Percentiles rank a stretch among this genome's conserved stretches.
Evolutionary conservation across 306 rosid genomes (phyloP).

Genomic region (Luffa acutangula): DNA sequence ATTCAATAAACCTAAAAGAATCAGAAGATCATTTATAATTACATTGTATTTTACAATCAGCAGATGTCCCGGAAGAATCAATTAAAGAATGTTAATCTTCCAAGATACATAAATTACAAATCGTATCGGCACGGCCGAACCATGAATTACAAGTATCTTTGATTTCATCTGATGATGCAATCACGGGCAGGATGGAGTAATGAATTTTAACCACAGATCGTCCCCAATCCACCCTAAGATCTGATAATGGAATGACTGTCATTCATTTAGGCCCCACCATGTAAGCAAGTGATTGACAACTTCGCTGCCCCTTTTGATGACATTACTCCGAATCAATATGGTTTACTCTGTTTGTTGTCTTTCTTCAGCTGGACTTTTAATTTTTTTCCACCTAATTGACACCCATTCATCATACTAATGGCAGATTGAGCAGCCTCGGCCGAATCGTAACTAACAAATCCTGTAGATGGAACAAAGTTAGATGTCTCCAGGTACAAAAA

Average conservation of each 20-base stretch:
- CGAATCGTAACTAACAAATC: conserved; percentile 90
- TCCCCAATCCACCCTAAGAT: conserved; percentile 21
- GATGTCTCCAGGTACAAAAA: not conserved
- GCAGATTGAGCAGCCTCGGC: conserved; percentile 88
- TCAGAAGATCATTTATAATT: conserved; percentile 27
- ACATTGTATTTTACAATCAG: conserved; percentile 39
- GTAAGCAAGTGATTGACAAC: conserved; percentile 17
- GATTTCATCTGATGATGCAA: conserved; percentile 25
- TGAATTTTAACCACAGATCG: conserved; percentile 11
- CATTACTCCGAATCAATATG: conserved; percentile 50
- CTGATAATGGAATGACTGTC: conserved; percentile 18
- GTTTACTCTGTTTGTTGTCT: conserved; percentile 77
- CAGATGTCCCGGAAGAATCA: conserved; percentile 56
- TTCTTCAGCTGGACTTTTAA: conserved; percentile 98
- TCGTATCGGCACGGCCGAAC: conserved; percentile 49
- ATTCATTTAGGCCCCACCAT: conserved; percentile 16
- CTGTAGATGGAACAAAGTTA: conserved; percentile 40
- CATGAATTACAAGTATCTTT: conserved; percentile 53
- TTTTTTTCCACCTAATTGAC: conserved; percentile 84
- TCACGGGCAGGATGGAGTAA: conserved; percentile 24
- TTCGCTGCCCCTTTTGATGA: conserved; percentile 32
- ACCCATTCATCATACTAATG: conserved; percentile 81
- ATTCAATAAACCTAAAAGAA: conserved; percentile 21
- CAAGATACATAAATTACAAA: conserved; percentile 78
- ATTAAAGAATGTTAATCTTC: conserved; percentile 71